These are phyloP conservation scores for Ceratobasidium sp. DNA, from an alignment of 1,284 basidiomycete species.

Conservation along the genomic window DNA sequence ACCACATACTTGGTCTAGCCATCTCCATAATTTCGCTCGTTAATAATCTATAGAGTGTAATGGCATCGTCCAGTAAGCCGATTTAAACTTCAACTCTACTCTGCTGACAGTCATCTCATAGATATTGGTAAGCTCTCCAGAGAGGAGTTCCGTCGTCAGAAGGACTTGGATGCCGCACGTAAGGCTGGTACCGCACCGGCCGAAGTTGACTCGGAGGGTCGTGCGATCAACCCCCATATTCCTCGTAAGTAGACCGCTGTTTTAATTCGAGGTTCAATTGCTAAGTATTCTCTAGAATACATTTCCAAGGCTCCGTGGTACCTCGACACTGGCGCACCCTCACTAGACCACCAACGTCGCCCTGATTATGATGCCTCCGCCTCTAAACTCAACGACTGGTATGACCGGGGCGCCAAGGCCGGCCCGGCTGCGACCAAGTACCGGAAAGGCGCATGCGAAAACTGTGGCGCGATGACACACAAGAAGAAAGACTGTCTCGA, in stretches of 20 bases:
- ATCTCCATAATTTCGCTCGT: neutral
- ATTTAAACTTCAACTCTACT: neutral
- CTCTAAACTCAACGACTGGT: slow-evolving; percentile 87
- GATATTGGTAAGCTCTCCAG: slow-evolving; percentile 84
- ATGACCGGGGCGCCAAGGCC: slow-evolving; percentile 85
- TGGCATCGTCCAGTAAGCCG: slow-evolving; percentile 35
- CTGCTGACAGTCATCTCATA: slow-evolving; percentile 42
- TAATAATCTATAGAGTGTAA: neutral
- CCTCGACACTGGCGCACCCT: slow-evolving; percentile 88
- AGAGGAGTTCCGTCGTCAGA: slow-evolving; percentile 91
- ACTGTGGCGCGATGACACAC: slow-evolving; percentile 97
- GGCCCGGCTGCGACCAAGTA: slow-evolving; percentile 95
- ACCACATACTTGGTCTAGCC: neutral
- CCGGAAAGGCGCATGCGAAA: slow-evolving; percentile 97
- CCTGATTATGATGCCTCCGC: slow-evolving; percentile 70
- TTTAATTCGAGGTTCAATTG: slow-evolving; percentile 17
- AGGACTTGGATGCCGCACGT: slow-evolving; percentile 94
- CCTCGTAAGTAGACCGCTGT: slow-evolving; percentile 69
- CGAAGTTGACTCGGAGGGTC: slow-evolving; percentile 92
- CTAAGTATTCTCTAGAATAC: slow-evolving; percentile 64
- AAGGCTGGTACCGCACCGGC: slow-evolving; percentile 98
- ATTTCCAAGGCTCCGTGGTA: slow-evolving; percentile 99
- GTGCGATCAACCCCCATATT: slow-evolving; percentile 97
- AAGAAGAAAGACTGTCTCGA: slow-evolving; percentile 92
- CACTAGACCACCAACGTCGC: slow-evolving; percentile 91